Conservation (phyloP, 768 basidiomycete genomes). For the Boletus eberwhitei region DNA sequence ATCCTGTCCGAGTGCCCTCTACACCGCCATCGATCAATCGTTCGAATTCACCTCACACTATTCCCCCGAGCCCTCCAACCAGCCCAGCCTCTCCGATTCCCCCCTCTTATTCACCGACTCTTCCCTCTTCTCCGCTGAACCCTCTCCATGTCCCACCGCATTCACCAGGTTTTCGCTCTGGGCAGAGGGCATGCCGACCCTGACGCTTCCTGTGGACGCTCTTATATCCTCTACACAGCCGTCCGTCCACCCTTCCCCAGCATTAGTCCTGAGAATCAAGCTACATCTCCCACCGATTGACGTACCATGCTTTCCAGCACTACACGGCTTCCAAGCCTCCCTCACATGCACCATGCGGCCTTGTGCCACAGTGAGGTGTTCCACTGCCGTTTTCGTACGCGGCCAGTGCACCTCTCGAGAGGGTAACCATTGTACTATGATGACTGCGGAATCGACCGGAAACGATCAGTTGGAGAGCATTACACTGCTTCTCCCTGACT, state of each 20-base stretch:
- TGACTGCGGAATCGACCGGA: constrained; percentile 45
- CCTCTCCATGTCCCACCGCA: constrained; percentile 35
- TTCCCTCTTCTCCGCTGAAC: constrained; percentile 26
- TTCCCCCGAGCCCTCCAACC: constrained; percentile 24
- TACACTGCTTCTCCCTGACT: constrained; percentile 63
- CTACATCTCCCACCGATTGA: constrained; percentile 56
- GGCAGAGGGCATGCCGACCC: constrained; percentile 68
- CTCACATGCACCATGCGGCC: constrained; percentile 54
- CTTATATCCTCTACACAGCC: constrained; percentile 40
- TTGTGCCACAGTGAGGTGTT: constrained; percentile 54
- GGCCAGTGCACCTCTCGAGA: constrained; percentile 53
- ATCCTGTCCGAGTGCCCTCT: constrained; percentile 23
- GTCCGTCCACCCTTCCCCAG: constrained; percentile 34
- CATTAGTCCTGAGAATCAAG: constrained; percentile 53
- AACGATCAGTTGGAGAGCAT: constrained; percentile 46
- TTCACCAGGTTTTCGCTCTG: constrained; percentile 46
- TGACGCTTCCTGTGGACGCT: constrained; percentile 56
- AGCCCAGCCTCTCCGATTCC: constrained; percentile 26
- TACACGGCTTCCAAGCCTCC: constrained; percentile 62
- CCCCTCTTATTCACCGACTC: constrained; percentile 28
- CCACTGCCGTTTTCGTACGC: constrained; percentile 56
- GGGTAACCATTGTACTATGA: constrained; percentile 35
- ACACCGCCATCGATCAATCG: constrained; percentile 23
- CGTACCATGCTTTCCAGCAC: constrained; percentile 47
- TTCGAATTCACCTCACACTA: constrained; percentile 19